phyloP scores from a whole-genome alignment of 208 protist genomes.

The Acanthamoeba divionensis region DNA sequence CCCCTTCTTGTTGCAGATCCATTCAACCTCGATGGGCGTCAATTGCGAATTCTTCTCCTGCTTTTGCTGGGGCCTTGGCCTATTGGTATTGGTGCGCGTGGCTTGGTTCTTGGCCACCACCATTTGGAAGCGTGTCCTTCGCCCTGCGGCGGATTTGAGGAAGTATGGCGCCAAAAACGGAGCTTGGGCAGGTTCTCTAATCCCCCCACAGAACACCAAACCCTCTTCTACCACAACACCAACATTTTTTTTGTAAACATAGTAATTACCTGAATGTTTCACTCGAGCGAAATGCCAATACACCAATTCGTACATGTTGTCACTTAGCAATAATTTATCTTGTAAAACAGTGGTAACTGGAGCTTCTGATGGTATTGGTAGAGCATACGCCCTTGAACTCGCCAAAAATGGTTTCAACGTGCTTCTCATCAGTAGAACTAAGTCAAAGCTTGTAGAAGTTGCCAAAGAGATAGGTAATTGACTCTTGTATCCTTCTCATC shows the following conservation, averaged over 20 bases:
- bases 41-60: no score
- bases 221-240: neutral
- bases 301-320: no score
- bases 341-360: slow-evolving; percentile 87
- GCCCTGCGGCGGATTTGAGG: slow-evolving; percentile 6
- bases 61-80: no score
- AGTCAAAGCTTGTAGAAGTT: slow-evolving; percentile 85
- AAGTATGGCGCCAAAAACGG: slow-evolving; percentile 21
- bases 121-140: neutral
- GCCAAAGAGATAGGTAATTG: slow-evolving; percentile 74
- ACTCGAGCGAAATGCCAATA: no score
- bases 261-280: neutral
- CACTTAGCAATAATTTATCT: neutral
- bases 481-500: neutral
- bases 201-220: neutral
- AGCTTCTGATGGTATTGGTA: slow-evolving; percentile 91
- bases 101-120: neutral
- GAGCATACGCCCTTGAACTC: slow-evolving; percentile 87
- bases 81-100: neutral
- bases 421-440: slow-evolving; percentile 86
- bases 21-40: no score
- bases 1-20: no score
- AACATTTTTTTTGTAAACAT: neutral
- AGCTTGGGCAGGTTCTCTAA: neutral
- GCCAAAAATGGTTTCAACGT: slow-evolving; percentile 89